A percentile compares a stretch with the other conserved stretches of the same genome.
These are phyloP conservation scores for Trypanosoma cruzi DNA, from an alignment of 208 protist genomes.

Conservation along the genomic window DNA sequence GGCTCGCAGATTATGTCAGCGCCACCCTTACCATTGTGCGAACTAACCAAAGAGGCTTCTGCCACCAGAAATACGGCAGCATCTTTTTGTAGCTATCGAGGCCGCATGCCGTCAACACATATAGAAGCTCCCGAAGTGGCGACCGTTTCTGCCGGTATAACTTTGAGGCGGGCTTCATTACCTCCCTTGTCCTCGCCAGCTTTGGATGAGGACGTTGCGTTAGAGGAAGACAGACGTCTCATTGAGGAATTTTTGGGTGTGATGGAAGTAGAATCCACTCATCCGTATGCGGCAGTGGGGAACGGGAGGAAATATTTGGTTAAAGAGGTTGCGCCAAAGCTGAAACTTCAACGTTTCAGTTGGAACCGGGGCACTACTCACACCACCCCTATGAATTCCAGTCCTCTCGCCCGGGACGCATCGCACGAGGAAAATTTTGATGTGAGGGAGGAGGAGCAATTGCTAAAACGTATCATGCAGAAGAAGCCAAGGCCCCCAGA, in stretches of 20 bases:
- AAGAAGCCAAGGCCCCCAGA: neutral
- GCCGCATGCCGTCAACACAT: neutral
- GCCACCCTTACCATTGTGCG: neutral
- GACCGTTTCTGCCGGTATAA: neutral
- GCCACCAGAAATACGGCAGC: neutral
- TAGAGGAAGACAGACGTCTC: neutral
- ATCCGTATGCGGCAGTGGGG: slow-evolving; percentile 11
- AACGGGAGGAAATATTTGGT: neutral
- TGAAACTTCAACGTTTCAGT: neutral
- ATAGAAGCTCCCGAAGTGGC: neutral
- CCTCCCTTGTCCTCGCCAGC: slow-evolving; percentile 1
- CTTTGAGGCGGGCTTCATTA: neutral
- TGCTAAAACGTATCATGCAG: slow-evolving; percentile 6
- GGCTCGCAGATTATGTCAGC: neutral
- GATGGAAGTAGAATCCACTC: neutral
- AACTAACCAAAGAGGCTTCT: neutral
- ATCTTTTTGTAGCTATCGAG: neutral
- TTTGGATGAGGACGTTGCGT: neutral
- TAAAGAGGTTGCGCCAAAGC: neutral
- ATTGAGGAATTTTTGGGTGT: slow-evolving; percentile 2
- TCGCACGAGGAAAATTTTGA: slow-evolving; percentile 13
- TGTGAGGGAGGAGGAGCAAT: slow-evolving; percentile 11
- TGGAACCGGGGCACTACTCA: no score
- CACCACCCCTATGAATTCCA: no score
- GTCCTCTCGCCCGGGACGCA: neutral